phyloP scores from a whole-genome alignment of 192 early-diverging fungal species.

The Backusella liffmaniae region DNA sequence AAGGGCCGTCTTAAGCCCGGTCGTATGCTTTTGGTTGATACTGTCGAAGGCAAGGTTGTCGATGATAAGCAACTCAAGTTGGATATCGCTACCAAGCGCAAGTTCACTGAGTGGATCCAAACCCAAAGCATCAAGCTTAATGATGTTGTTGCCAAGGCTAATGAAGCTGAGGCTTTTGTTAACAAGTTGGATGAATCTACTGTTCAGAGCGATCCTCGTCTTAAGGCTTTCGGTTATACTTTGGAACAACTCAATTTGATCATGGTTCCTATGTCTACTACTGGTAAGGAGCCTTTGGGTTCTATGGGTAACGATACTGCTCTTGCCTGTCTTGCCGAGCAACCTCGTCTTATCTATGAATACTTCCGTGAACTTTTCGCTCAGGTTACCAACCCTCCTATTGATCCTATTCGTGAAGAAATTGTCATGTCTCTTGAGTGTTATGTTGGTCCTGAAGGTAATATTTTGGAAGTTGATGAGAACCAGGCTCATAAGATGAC shows the following conservation, averaged over 20 bases:
- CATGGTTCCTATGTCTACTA: slow-evolving; percentile 79
- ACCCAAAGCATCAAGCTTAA: slow-evolving; percentile 76
- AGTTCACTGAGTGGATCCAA: slow-evolving; percentile 86
- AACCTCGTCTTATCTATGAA: slow-evolving; percentile 91
- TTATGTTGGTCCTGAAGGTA: slow-evolving; percentile 93
- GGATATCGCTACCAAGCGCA: slow-evolving; percentile 61
- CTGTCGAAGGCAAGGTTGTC: slow-evolving; percentile 82
- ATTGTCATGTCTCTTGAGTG: slow-evolving; percentile 97
- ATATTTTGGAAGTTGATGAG: slow-evolving; percentile 84
- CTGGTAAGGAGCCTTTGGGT: slow-evolving; percentile 95
- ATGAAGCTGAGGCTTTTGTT: slow-evolving; percentile 26
- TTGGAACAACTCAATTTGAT: slow-evolving; percentile 91
- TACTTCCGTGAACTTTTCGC: slow-evolving; percentile 98
- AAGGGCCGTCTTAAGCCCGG: slow-evolving; percentile 97
- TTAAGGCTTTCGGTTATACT: slow-evolving; percentile 88
- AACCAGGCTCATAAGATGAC: slow-evolving; percentile 76
- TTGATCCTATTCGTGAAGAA: slow-evolving; percentile 98
- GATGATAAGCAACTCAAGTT: slow-evolving; percentile 91
- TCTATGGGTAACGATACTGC: slow-evolving; percentile 98
- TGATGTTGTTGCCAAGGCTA: slow-evolving; percentile 47
- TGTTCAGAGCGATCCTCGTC: slow-evolving; percentile 76
- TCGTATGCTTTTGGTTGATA: slow-evolving; percentile 97
- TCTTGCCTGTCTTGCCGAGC: slow-evolving; percentile 85
- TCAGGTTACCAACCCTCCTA: slow-evolving; percentile 98
- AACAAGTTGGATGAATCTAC: slow-evolving; percentile 55